Evolutionary conservation across 257 asterid species (phyloP), one percentile per base, ranked within the genome.

Genomic region (Gentiana dahurica): DNA sequence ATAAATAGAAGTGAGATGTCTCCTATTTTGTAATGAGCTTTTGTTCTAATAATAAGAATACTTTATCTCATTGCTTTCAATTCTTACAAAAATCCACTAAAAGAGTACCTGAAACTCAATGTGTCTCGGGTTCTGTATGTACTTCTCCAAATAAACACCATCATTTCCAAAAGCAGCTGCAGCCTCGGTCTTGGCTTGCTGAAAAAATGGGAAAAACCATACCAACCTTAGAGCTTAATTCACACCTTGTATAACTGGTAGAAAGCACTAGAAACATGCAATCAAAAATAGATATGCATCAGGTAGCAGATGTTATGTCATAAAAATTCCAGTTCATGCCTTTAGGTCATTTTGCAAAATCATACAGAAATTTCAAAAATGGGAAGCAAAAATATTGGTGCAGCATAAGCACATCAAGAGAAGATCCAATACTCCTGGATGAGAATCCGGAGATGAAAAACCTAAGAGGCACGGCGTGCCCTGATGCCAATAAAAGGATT

Each of bases 121-220:
- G 62, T 91, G 98, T 79, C 98, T 88, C 59, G 98, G 98, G 66
- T 92, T 92, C 71, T 79, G 87, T 68, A 92, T 66, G 68, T 77
- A 92, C 77, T 92, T 92, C 81, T 92, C 98, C 65, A 92, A 84
- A 81, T 92, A 92, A 69, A 85, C 93, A 52, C 98, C 98, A 48
- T 92, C 98, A 70, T 92, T 92, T 75, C 98, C 98, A 78, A 92
- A 92, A 61, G 98, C 97, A 74, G 97, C 98, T 48, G 90, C 98
- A 68, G 98, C 98, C 76, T 92, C 98, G 68, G 80, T 83, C 76
- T 92, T 83, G 51, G 82, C 82, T 77, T 77, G 82, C 82, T 77
- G 73, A 36, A 7, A 61, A 3, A 61, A 65, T 12, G 39, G 37
- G 46, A 12, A 57, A 37, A 57, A 3, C 13, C 49, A 51, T 35